Conservation (phyloP, 2,329 filamentous ascomycete genomes). For the Trichoderma semiorbis region DNA sequence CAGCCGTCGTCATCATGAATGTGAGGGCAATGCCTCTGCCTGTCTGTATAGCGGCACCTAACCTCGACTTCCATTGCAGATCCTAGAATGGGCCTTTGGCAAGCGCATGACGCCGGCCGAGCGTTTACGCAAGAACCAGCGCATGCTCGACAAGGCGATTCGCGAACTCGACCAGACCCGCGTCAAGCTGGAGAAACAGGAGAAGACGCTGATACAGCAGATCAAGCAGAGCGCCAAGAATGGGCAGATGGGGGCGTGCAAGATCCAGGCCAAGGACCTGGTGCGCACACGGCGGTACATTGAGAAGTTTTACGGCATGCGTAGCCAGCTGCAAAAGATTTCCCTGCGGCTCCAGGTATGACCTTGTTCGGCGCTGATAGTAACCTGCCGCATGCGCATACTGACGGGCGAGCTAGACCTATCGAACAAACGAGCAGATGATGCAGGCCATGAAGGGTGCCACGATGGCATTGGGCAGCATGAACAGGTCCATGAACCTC, state of each 20-base stretch:
- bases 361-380: not conserved
- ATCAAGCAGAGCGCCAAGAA: conserved; percentile 99
- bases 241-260: conserved; percentile 96
- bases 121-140: conserved; percentile 88
- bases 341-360: conserved; percentile 85
- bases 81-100: conserved; percentile 98
- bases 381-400: not conserved
- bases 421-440: conserved; percentile 98
- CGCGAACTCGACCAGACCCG: conserved; percentile 93
- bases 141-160: conserved; percentile 95
- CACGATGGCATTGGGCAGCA: conserved; percentile 85
- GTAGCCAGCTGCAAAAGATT: conserved; percentile 94
- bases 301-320: conserved; percentile 98
- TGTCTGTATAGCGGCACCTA: not conserved
- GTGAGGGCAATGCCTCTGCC: conserved; percentile 33
- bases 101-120: conserved; percentile 98
- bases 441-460: conserved; percentile 99
- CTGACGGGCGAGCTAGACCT: conserved; percentile 59
- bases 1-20: conserved; percentile 46
- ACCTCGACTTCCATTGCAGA: conserved; percentile 47
- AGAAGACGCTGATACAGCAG: conserved; percentile 92
- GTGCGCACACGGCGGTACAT: conserved; percentile 91
- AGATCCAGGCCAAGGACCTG: conserved; percentile 96
- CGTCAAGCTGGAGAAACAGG: conserved; percentile 94
- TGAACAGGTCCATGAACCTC: conserved; percentile 98